Conservation (phyloP, 257 asterid species). For the Phtheirospermum japonicum region DNA sequence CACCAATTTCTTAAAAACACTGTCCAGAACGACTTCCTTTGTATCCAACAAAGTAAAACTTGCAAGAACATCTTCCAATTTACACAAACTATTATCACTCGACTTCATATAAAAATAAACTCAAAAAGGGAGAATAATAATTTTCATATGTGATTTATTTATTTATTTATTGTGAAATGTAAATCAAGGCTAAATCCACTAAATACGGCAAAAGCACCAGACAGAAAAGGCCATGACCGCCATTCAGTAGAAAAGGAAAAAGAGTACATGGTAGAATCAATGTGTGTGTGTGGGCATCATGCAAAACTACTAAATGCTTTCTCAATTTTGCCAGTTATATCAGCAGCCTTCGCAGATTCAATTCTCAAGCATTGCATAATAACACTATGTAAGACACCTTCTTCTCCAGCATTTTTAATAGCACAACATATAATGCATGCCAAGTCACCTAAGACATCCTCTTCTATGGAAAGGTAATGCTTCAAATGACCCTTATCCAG, state of each 20-base stretch:
- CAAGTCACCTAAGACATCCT: conserved; percentile 1
- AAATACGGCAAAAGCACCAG: conserved; percentile 2
- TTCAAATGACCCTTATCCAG: conserved; percentile 8
- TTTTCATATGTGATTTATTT: not conserved
- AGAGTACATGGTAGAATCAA: too few relatives aligned
- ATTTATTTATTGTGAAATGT: not conserved
- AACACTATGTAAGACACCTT: conserved; percentile 73
- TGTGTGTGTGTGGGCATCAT: too few relatives aligned
- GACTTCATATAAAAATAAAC: not conserved
- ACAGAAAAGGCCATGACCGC: conserved; percentile 1
- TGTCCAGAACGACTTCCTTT: too few relatives aligned
- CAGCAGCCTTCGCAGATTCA: conserved; percentile 85
- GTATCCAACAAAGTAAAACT: not conserved
- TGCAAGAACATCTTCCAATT: not conserved
- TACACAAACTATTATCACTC: not conserved
- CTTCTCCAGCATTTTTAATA: conserved; percentile 93
- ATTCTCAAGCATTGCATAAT: conserved; percentile 92
- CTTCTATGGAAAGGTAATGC: not conserved
- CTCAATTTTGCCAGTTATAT: conserved; percentile 79
- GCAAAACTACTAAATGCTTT: conserved; percentile 55
- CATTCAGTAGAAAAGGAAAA: too few relatives aligned
- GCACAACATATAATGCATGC: conserved; percentile 41
- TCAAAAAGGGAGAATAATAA: not conserved
- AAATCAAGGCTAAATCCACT: not conserved
- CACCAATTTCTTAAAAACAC: too few relatives aligned